These are phyloP conservation scores for Asclepias syriaca DNA, from an alignment of 257 asterid genomes.

Conservation along the genomic window DNA sequence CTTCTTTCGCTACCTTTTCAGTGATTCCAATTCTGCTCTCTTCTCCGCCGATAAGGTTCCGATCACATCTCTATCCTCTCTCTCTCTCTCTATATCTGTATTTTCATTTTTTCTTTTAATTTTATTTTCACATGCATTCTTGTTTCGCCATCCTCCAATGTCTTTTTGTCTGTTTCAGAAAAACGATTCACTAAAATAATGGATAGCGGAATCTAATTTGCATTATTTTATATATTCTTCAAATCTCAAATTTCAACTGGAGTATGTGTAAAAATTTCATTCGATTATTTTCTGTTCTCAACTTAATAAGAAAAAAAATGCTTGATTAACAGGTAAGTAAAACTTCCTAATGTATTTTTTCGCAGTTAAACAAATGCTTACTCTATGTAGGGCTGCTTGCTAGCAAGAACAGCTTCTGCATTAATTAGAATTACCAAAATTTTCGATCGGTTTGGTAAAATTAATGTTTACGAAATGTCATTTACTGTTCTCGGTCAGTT, in stretches of 20 bases:
- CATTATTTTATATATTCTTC: background rate
- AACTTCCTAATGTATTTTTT: background rate
- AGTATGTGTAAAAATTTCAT: background rate
- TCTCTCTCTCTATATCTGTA: background rate
- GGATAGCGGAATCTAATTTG: background rate
- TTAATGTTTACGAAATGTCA: no score
- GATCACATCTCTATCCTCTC: background rate
- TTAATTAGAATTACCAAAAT: no score
- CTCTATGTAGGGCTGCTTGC: no score
- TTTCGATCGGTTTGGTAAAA: no score
- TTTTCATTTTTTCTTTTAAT: background rate
- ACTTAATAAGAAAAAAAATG: no score
- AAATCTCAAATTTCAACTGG: background rate
- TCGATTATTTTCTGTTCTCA: background rate
- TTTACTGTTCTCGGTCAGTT: no score
- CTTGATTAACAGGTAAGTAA: no score
- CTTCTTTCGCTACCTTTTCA: conserved; percentile 55
- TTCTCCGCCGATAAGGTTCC: conserved; percentile 44
- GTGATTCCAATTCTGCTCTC: conserved; percentile 49
- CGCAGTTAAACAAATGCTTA: no score
- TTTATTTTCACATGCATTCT: background rate
- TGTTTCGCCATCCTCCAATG: background rate
- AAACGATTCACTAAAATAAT: background rate
- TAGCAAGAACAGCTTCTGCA: no score
- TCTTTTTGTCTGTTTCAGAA: background rate